A percentile compares a stretch with the other conserved stretches of the same genome.
phyloP scores from a whole-genome alignment of 176 grass and related monocot genomes.

The Oryza punctata region DNA sequence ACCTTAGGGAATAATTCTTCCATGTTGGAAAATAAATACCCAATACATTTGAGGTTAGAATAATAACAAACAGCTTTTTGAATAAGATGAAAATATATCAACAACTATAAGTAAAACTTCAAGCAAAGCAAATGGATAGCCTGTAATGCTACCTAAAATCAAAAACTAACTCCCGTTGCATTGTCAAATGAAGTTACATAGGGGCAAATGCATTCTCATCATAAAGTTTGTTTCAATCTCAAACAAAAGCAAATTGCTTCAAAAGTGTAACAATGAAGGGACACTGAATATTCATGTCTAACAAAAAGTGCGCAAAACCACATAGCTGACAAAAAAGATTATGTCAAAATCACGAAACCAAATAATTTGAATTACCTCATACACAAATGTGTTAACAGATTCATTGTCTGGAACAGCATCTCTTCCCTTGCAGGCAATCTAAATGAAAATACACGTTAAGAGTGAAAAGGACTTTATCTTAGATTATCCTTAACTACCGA shows the following conservation, averaged over 20 bases:
- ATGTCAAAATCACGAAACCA: neutral
- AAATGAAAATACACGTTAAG: conserved; percentile 14
- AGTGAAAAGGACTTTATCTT: neutral
- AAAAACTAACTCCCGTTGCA: neutral
- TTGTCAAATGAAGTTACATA: neutral
- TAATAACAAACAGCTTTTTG: neutral
- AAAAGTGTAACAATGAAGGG: neutral
- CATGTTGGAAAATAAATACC: neutral
- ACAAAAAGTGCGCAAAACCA: neutral
- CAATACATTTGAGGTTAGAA: neutral
- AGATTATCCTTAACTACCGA: neutral
- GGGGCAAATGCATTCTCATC: neutral
- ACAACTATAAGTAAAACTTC: neutral
- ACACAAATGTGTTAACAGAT: conserved; percentile 65
- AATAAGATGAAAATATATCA: neutral
- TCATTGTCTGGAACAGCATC: conserved; percentile 79
- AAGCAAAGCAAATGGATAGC: neutral
- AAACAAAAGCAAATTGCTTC: neutral
- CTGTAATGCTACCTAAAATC: neutral
- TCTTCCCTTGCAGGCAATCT: conserved; percentile 83
- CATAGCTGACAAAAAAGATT: conserved; percentile 18
- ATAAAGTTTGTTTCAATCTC: neutral
- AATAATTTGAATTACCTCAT: conserved; percentile 29
- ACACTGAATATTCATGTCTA: neutral
- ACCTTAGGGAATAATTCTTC: neutral